Conservation (phyloP, 345 rosid species). For the Cardiospermum halicacabum region DNA sequence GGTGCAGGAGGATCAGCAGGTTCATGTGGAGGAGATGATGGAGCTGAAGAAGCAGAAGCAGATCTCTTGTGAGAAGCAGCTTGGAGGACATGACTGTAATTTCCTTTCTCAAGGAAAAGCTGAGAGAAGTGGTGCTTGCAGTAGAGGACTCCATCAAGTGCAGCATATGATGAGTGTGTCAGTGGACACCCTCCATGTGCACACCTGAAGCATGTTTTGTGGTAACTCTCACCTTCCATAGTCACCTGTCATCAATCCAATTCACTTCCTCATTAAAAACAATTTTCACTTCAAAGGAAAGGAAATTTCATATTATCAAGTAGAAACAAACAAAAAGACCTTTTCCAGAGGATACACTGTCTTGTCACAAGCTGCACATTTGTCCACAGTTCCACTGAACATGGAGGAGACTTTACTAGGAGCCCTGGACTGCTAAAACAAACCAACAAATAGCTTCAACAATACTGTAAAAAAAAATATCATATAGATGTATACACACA, state of each 20-base stretch:
- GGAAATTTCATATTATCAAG: no score
- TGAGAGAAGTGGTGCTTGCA: conserved; percentile 97
- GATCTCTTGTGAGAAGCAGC: conserved; percentile 61
- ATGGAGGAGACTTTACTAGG: conserved; percentile 81
- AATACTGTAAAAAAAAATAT: neutral
- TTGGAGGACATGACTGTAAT: conserved; percentile 76
- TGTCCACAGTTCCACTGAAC: conserved; percentile 95
- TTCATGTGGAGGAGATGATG: conserved; percentile 48
- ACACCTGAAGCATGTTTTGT: conserved; percentile 93
- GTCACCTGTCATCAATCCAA: conserved; percentile 40
- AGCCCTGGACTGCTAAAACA: conserved; percentile 46
- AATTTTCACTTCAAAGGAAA: no score
- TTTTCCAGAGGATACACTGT: conserved; percentile 94
- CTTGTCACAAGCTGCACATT: conserved; percentile 81
- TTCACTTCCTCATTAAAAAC: no score
- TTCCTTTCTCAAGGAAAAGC: conserved; percentile 94
- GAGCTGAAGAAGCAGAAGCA: conserved; percentile 35
- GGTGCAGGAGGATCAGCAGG: no score
- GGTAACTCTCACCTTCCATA: conserved; percentile 91
- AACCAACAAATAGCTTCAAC: no score
- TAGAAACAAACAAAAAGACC: conserved; percentile 56
- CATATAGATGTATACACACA: neutral
- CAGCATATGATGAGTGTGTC: conserved; percentile 93
- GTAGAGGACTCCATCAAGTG: conserved; percentile 79
- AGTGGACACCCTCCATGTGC: conserved; percentile 89